Percentiles rank a stretch among this genome's conserved stretches.
phyloP scores from a whole-genome alignment of 169 alveolate species.

The Plasmodium gonderi region DNA sequence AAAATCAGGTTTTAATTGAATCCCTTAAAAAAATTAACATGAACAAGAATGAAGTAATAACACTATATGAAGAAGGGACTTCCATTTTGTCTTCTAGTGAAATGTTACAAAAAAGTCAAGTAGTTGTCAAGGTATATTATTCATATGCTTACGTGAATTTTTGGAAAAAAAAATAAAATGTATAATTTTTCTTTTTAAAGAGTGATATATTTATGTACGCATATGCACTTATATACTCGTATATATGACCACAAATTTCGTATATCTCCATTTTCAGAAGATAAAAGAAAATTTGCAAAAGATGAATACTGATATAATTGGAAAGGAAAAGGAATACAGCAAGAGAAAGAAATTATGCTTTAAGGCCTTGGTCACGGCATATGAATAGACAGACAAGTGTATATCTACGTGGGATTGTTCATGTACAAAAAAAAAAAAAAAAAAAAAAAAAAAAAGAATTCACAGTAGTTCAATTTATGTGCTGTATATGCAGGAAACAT shows the following conservation, averaged over 20 bases:
- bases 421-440: too few relatives aligned
- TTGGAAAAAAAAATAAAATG: too few relatives aligned
- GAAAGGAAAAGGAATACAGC: slow-evolving; percentile 63
- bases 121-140: slow-evolving; percentile 34
- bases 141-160: too few relatives aligned
- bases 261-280: slow-evolving; percentile 7
- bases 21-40: slow-evolving; percentile 45
- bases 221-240: not conserved
- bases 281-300: slow-evolving; percentile 50
- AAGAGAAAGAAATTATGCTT: slow-evolving; percentile 71
- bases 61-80: slow-evolving; percentile 56
- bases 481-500: not conserved
- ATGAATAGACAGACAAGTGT: slow-evolving; percentile 17
- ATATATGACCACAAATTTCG: not conserved
- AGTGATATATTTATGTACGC: not conserved
- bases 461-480: not conserved
- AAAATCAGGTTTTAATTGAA: slow-evolving; percentile 39
- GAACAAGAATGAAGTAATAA: slow-evolving; percentile 50
- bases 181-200: not conserved
- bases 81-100: slow-evolving; percentile 42
- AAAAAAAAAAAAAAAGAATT: too few relatives aligned
- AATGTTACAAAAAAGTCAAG: slow-evolving; percentile 43
- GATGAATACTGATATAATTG: slow-evolving; percentile 59
- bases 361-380: slow-evolving; percentile 71
- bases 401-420: too few relatives aligned